Conservation (phyloP, 192 early-diverging fungal species). For the Linnemannia exigua region DNA sequence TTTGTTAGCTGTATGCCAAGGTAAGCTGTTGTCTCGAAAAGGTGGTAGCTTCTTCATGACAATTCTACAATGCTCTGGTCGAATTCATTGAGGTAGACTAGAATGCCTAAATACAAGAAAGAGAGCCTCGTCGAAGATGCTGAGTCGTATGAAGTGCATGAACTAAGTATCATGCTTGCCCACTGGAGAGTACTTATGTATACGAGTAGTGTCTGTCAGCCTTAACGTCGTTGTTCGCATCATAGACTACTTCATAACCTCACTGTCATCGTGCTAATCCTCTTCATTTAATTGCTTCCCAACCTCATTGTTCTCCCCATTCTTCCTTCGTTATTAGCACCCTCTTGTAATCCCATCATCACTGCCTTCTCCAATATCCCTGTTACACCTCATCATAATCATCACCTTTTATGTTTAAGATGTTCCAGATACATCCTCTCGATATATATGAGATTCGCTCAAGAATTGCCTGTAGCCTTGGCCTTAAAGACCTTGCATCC, state of each 20-base stretch:
- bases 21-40: conserved; percentile 8
- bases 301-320: background rate
- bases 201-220: conserved; percentile 7
- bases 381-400: background rate
- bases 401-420: background rate
- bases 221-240: background rate
- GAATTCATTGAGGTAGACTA: conserved; percentile 4
- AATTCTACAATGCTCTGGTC: conserved; percentile 11
- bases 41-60: conserved; percentile 6
- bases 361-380: background rate
- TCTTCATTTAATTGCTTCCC: background rate
- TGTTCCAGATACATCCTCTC: too few relatives aligned
- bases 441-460: too few relatives aligned
- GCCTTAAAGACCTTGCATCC: conserved; percentile 8
- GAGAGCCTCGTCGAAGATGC: conserved; percentile 1
- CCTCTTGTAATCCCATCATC: background rate
- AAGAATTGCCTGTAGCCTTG: conserved; percentile 4
- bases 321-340: background rate
- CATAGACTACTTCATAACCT: conserved; percentile 12
- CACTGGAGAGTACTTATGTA: background rate
- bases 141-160: conserved; percentile 11
- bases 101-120: background rate
- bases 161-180: conserved; percentile 5
- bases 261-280: background rate
- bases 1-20: conserved; percentile 12